These are phyloP conservation scores for Tulasnella calospora DNA, from an alignment of 768 basidiomycete genomes.

Conservation along the genomic window DNA sequence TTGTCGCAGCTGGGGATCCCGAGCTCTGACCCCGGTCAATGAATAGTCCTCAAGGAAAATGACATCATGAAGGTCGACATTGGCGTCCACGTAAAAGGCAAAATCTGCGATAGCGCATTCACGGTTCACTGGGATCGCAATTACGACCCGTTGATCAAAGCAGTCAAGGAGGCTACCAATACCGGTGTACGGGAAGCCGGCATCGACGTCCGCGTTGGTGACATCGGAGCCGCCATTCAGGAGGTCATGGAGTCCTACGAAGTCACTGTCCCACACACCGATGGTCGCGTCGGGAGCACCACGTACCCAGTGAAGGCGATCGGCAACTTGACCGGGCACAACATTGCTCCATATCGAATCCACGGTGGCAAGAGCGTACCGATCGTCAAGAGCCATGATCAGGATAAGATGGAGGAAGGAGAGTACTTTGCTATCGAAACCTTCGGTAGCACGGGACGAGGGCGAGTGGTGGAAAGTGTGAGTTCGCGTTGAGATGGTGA, in stretches of 20 bases:
- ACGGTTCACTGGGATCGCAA: conserved; percentile 76
- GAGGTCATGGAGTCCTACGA: conserved; percentile 99
- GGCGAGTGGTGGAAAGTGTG: conserved; percentile 78
- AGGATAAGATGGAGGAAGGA: conserved; percentile 98
- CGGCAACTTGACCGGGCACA: conserved; percentile 89
- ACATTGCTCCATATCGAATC: conserved; percentile 83
- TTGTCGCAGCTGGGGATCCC: too few species aligned
- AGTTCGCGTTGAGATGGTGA: conserved; percentile 28
- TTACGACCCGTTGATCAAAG: conserved; percentile 82
- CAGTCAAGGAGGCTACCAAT: conserved; percentile 91
- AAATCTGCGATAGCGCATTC: conserved; percentile 93
- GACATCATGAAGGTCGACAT: conserved; percentile 97
- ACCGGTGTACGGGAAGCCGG: conserved; percentile 89
- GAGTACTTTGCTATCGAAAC: conserved; percentile 99
- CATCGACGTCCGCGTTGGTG: conserved; percentile 90
- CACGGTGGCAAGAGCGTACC: conserved; percentile 89
- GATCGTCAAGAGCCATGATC: conserved; percentile 82
- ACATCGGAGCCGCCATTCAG: conserved; percentile 86
- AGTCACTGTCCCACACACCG: conserved; percentile 50
- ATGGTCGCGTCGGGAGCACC: conserved; percentile 58
- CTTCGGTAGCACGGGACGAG: conserved; percentile 94
- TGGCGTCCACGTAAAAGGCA: conserved; percentile 95
- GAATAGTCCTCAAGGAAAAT: conserved; percentile 65
- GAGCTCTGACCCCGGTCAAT: not conserved
- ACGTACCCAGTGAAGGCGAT: conserved; percentile 91